Conservation (phyloP, 257 asterid genomes). For the Solanum sejunctum region DNA sequence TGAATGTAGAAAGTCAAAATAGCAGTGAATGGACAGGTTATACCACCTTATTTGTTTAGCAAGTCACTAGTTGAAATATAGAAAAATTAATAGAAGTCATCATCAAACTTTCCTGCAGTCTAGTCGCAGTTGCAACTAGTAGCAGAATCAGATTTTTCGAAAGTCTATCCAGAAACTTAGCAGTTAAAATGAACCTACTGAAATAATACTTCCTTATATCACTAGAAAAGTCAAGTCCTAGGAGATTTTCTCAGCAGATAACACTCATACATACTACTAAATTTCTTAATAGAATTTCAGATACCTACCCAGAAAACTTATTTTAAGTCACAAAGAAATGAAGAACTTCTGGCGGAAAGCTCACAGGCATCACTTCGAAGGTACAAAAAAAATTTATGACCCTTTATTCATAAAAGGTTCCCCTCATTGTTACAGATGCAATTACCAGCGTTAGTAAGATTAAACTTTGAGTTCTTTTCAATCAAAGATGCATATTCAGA, state of each 20-base stretch:
- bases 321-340: neutral
- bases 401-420: neutral
- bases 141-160: neutral
- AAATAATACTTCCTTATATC: neutral
- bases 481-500: neutral
- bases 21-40: neutral
- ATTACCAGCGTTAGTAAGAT: neutral
- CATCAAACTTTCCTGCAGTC: neutral
- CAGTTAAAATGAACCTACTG: neutral
- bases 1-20: neutral
- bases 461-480: neutral
- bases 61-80: neutral
- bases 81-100: neutral
- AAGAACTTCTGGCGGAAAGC: neutral
- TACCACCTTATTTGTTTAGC: neutral
- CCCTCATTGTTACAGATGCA: neutral
- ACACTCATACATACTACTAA: neutral
- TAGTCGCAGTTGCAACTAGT: neutral
- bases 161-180: neutral
- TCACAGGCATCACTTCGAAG: neutral
- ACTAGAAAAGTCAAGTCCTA: neutral
- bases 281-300: neutral
- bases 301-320: neutral
- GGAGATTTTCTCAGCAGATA: neutral
- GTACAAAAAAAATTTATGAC: neutral